Conservation (phyloP, 129 eudicot genomes). For the Solidago caesia region DNA sequence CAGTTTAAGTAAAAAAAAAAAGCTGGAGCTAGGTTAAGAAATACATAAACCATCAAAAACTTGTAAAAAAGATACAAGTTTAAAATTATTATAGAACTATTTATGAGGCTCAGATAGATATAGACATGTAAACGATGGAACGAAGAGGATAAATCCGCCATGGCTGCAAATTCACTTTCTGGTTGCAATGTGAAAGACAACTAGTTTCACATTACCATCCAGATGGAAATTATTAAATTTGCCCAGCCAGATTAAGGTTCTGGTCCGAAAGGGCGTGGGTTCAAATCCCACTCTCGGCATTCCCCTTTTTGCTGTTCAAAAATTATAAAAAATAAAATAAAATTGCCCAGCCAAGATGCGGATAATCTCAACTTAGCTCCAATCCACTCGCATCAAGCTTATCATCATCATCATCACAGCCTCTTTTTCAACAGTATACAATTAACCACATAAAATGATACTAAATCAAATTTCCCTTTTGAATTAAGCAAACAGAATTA, state of each 20-base stretch:
- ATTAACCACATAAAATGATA: no score
- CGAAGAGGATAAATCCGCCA: slow-evolving; percentile 1
- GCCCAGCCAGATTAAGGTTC: slow-evolving; percentile 87
- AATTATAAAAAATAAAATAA: not conserved
- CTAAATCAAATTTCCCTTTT: no score
- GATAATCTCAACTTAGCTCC: slow-evolving; percentile 19
- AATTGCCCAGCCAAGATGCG: slow-evolving; percentile 17
- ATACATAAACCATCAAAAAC: not conserved
- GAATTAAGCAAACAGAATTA: no score
- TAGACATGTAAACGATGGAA: not conserved
- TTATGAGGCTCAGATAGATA: slow-evolving; percentile 3
- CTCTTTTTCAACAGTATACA: not conserved
- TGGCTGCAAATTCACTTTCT: slow-evolving; percentile 17
- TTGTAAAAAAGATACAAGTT: not conserved
- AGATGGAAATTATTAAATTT: not conserved
- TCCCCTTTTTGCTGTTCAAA: no score
- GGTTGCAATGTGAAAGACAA: not conserved
- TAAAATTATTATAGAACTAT: no score
- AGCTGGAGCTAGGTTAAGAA: no score
- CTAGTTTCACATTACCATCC: not conserved
- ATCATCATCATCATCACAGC: slow-evolving; percentile 27
- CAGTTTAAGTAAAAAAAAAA: no score
- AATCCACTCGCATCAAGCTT: slow-evolving; percentile 7
- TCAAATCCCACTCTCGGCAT: slow-evolving; percentile 92
- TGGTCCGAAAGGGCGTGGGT: slow-evolving; percentile 99